Conservation (phyloP, 2,329 filamentous ascomycete species). For the Neonectria coccinea region DNA sequence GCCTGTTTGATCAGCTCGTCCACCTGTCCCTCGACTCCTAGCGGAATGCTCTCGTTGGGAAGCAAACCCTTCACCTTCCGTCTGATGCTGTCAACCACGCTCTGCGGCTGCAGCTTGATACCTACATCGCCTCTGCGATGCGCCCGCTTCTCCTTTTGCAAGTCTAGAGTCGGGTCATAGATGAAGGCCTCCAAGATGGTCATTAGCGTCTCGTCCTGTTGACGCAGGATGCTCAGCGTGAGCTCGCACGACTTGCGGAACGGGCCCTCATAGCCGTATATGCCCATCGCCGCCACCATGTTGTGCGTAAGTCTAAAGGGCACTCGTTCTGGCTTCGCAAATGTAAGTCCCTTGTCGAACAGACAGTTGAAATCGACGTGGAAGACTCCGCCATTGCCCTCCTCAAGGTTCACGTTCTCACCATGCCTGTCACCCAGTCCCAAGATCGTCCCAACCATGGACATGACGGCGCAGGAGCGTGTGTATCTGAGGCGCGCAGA, state of each 20-base stretch:
- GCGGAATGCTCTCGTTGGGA: conserved; percentile 87
- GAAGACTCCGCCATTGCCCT: conserved; percentile 92
- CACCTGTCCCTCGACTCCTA: conserved; percentile 97
- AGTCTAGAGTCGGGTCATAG: conserved; percentile 95
- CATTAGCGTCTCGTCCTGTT: conserved; percentile 96
- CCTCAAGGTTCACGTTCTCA: conserved; percentile 95
- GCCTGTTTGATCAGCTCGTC: conserved; percentile 93
- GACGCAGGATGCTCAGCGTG: conserved; percentile 83
- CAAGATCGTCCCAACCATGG: conserved; percentile 97
- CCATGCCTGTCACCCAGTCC: conserved; percentile 95
- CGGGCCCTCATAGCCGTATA: conserved; percentile 92
- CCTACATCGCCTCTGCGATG: conserved; percentile 53
- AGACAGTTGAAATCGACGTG: conserved; percentile 99
- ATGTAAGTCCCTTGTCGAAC: conserved; percentile 97
- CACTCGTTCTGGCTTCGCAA: conserved; percentile 92
- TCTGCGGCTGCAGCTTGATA: conserved; percentile 68
- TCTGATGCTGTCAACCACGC: conserved; percentile 89
- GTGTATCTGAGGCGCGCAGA: conserved; percentile 89
- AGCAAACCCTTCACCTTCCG: conserved; percentile 88
- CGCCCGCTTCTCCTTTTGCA: conserved; percentile 75
- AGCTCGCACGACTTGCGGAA: conserved; percentile 93
- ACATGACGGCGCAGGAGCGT: conserved; percentile 96
- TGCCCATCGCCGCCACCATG: conserved; percentile 97
- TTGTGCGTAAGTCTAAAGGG: conserved; percentile 98
- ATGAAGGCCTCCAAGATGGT: conserved; percentile 97